phyloP scores from a whole-genome alignment of 768 basidiomycete genomes.

The Fistulinella prunicolor region DNA sequence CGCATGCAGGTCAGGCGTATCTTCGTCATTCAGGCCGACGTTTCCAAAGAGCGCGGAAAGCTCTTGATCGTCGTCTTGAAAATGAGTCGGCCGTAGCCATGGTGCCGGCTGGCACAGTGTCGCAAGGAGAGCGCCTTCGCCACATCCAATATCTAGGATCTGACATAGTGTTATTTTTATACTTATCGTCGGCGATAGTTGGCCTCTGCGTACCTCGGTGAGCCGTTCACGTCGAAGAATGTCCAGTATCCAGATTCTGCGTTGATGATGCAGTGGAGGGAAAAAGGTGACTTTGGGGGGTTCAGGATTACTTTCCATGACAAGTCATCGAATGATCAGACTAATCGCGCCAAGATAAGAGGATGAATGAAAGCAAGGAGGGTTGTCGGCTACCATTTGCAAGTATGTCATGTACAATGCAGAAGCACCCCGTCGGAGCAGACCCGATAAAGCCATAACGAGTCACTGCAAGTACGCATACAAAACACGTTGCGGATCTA shows the following conservation, averaged over 20 bases:
- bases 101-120: constrained; percentile 74
- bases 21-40: constrained; percentile 31
- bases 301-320: constrained; percentile 18
- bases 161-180: constrained; percentile 24
- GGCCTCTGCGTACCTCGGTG: constrained; percentile 48
- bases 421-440: constrained; percentile 19
- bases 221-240: constrained; percentile 55
- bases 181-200: neutral
- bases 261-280: constrained; percentile 65
- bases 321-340: constrained; percentile 4
- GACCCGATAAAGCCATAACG: constrained; percentile 18
- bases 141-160: constrained; percentile 85
- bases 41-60: constrained; percentile 19
- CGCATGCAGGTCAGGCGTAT: constrained; percentile 57
- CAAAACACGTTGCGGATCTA: neutral
- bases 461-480: neutral
- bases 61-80: constrained; percentile 20
- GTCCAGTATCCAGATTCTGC: constrained; percentile 70
- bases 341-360: constrained; percentile 1
- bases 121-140: constrained; percentile 70
- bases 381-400: neutral
- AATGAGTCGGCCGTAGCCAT: constrained; percentile 49
- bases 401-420: constrained; percentile 1
- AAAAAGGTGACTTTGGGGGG: constrained; percentile 56
- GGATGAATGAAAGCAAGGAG: neutral